These are phyloP conservation scores for Nicotiana attenuata DNA, from an alignment of 257 asterid species.

Conservation along the genomic window DNA sequence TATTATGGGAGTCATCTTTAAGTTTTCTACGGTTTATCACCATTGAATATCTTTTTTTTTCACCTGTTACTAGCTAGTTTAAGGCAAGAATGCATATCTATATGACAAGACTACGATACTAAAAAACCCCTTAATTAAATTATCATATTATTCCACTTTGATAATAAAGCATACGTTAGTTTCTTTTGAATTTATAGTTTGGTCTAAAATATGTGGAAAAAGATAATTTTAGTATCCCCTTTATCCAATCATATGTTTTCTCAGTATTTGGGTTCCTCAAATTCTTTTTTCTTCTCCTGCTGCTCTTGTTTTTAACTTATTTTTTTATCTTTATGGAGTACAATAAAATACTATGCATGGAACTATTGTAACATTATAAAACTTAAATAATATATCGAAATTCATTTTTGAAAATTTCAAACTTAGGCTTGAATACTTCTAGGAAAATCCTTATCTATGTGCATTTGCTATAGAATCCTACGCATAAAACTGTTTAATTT, in stretches of 20 bases:
- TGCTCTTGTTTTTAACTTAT: neutral
- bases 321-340: neutral
- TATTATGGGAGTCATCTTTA: neutral
- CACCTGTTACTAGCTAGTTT: neutral
- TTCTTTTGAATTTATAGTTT: neutral
- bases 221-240: neutral
- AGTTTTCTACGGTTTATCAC: neutral
- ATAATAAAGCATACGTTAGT: neutral
- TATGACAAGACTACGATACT: neutral
- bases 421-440: neutral
- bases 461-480: neutral
- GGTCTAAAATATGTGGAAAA: neutral
- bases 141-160: neutral
- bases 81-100: neutral
- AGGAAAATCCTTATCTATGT: neutral
- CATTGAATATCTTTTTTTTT: neutral
- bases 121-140: neutral
- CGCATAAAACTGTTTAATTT: neutral
- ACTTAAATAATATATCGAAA: neutral
- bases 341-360: neutral
- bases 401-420: neutral
- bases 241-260: neutral
- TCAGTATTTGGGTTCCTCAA: neutral
- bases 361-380: neutral
- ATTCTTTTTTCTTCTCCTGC: neutral